Conservation (phyloP, 805 yeast genomes). For the Kazachstania psychrophila region DNA sequence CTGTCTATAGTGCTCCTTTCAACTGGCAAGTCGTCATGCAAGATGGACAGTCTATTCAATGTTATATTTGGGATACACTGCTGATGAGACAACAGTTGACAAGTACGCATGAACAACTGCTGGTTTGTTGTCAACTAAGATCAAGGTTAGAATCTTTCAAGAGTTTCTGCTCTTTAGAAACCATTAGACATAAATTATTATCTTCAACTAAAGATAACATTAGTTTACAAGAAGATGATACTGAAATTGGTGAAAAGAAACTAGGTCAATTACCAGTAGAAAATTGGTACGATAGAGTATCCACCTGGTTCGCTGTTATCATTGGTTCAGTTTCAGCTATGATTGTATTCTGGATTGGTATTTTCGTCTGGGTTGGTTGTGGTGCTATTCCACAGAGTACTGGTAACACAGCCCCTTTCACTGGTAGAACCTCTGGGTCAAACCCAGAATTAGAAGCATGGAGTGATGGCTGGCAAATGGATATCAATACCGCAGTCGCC, state of each 20-base stretch:
- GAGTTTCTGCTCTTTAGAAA: background rate
- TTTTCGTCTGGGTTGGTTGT: constrained; percentile 33
- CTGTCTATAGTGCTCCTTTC: constrained; percentile 24
- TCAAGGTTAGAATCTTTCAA: background rate
- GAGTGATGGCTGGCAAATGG: constrained; percentile 34
- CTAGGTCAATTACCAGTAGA: constrained; percentile 18
- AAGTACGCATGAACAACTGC: constrained; percentile 20
- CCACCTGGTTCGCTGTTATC: constrained; percentile 17
- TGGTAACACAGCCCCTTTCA: constrained; percentile 21
- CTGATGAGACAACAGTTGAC: constrained; percentile 34
- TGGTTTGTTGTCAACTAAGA: constrained; percentile 15
- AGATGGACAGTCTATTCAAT: constrained; percentile 35
- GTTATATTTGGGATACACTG: constrained; percentile 35
- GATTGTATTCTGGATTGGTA: constrained; percentile 32
- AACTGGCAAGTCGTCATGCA: constrained; percentile 37
- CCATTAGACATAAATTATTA: background rate
- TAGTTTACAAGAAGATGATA: too few relatives aligned
- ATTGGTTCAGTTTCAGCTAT: constrained; percentile 30
- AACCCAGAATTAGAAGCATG: constrained; percentile 21
- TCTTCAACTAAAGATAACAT: too few relatives aligned
- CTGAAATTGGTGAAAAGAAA: background rate
- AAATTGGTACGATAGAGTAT: constrained; percentile 31
- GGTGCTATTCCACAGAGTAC: constrained; percentile 27
- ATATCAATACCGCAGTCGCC: constrained; percentile 36
- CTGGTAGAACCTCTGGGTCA: constrained; percentile 19